Conservation (phyloP, 176 grass and related monocot species). For the Raddia distichophylla region DNA sequence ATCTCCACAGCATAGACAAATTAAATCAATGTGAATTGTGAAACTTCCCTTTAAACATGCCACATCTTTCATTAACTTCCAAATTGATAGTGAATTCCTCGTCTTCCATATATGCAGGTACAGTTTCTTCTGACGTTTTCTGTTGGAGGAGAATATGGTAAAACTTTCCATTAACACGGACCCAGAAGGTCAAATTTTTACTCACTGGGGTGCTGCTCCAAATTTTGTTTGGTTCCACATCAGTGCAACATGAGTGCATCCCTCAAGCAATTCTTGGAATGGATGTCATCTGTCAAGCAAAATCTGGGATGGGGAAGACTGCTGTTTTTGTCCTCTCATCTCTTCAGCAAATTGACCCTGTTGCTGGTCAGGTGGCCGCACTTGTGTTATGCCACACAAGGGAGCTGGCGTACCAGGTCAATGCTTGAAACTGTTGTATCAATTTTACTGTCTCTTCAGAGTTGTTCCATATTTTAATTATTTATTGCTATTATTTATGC, state of each 20-base stretch:
- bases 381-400: constrained; percentile 94
- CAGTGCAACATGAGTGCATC: constrained; percentile 99
- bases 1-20: too few species aligned
- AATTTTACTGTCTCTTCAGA: not conserved
- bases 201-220: constrained; percentile 88
- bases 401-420: constrained; percentile 93
- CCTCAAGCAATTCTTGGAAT: constrained; percentile 99
- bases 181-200: constrained; percentile 77
- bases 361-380: constrained; percentile 84
- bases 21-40: not conserved
- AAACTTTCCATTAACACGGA: constrained; percentile 94
- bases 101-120: constrained; percentile 65
- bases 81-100: constrained; percentile 1
- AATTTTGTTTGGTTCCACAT: constrained; percentile 96
- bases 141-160: constrained; percentile 75
- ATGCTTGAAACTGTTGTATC: not conserved
- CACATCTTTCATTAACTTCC: not conserved
- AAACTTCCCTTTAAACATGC: not conserved
- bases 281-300: constrained; percentile 99
- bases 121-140: constrained; percentile 61
- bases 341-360: constrained; percentile 94
- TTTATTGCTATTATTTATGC: not conserved
- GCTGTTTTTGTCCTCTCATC: constrained; percentile 95
- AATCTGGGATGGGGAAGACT: constrained; percentile 99
- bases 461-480: not conserved